Percentiles rank a stretch among this genome's conserved stretches.
Conservation (phyloP, 2,329 filamentous ascomycete genomes). For the Pseudogymnoascus sp. region DNA sequence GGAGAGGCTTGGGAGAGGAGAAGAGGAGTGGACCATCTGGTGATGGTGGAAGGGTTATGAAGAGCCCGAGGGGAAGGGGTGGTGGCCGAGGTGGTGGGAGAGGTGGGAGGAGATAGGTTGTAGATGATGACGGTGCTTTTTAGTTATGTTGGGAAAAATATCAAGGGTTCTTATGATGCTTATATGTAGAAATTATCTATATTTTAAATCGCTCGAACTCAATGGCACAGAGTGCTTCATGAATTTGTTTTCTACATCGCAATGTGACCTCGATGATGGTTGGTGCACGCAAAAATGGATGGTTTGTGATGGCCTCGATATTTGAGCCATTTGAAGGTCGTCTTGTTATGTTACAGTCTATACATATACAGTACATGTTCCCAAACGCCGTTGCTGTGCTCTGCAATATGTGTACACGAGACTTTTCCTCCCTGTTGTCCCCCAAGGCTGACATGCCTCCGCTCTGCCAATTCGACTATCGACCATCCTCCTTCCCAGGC, state of each 20-base stretch:
- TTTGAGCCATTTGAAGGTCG: slow-evolving; percentile 10
- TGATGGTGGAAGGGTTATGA: slow-evolving; percentile 24
- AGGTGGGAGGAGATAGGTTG: slow-evolving; percentile 20
- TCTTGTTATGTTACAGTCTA: slow-evolving; percentile 21
- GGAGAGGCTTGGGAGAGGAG: slow-evolving; percentile 40
- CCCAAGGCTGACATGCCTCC: not conserved
- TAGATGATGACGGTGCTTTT: slow-evolving; percentile 3
- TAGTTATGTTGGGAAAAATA: slow-evolving; percentile 5
- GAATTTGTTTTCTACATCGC: not conserved
- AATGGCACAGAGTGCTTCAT: not conserved
- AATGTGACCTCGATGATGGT: not conserved
- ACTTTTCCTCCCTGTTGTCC: slow-evolving; percentile 6
- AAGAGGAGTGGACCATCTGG: slow-evolving; percentile 21
- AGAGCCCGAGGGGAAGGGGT: slow-evolving; percentile 11
- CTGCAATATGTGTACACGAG: slow-evolving; percentile 8
- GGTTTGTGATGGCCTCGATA: not conserved
- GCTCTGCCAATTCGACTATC: not conserved
- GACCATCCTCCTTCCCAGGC: not conserved
- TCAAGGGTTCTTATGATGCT: slow-evolving; percentile 5
- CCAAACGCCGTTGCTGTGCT: slow-evolving; percentile 10
- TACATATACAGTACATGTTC: slow-evolving; percentile 20
- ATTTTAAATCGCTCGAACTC: not conserved
- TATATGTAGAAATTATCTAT: slow-evolving; percentile 6
- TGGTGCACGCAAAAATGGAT: not conserved
- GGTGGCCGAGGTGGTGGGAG: slow-evolving; percentile 16